A percentile compares a stretch with the other conserved stretches of the same genome.
Evolutionary conservation across 2,329 filamentous ascomycete genomes (phyloP).

Genomic region (Penicillium sp.): DNA sequence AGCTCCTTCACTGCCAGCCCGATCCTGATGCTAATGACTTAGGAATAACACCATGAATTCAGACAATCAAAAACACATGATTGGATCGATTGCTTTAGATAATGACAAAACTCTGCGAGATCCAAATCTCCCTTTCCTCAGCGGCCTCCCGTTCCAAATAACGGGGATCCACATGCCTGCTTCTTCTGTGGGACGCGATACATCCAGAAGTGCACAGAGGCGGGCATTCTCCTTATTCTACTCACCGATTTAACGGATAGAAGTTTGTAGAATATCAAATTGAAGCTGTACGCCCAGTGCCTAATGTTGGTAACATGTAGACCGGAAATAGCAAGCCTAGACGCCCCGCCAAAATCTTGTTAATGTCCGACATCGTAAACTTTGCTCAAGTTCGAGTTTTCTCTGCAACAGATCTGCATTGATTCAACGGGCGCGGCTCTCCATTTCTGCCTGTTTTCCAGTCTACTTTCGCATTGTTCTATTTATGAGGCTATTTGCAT

Average conservation of each 20-base stretch:
- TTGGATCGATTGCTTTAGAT: not conserved
- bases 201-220: not conserved
- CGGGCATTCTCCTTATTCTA: not conserved
- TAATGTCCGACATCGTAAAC: not conserved
- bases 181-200: not conserved
- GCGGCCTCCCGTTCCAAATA: not conserved
- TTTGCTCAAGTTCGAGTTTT: not conserved
- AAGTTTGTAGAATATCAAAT: not conserved
- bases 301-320: no score
- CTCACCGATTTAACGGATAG: not conserved
- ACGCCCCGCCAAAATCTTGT: not conserved
- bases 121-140: not conserved
- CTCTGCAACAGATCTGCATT: not conserved
- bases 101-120: not conserved
- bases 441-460: not conserved
- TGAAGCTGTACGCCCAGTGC: not conserved
- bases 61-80: not conserved
- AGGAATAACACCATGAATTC: not conserved
- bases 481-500: not conserved
- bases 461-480: not conserved
- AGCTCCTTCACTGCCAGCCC: not conserved
- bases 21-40: not conserved
- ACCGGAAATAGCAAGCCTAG: not conserved
- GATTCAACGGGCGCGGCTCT: not conserved
- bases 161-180: slow-evolving; percentile 2